Conservation (phyloP, 2,329 filamentous ascomycete species). For the Trichophyton schoenleinii region DNA sequence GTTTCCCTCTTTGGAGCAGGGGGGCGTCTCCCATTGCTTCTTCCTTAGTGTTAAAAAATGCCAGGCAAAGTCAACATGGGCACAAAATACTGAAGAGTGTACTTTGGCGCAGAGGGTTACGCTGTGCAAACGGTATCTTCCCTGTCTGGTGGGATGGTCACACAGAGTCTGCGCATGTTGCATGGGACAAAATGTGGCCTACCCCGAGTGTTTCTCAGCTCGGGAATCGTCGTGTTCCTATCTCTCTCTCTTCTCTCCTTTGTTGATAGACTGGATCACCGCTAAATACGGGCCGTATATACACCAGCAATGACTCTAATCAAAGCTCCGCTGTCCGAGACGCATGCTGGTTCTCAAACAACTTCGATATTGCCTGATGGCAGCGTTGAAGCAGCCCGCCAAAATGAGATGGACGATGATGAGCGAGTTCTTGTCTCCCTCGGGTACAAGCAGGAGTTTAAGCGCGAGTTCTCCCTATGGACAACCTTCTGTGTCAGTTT, state of each 20-base stretch:
- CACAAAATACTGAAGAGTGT: background rate
- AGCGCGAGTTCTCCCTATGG: conserved; percentile 60
- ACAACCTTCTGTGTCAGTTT: conserved; percentile 65
- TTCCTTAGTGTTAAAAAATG: background rate
- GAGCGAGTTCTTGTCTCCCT: conserved; percentile 32
- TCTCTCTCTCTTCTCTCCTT: background rate
- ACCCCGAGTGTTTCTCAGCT: background rate
- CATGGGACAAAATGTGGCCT: background rate
- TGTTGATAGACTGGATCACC: background rate
- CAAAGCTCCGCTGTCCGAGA: background rate
- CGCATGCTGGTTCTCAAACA: background rate
- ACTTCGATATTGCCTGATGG: background rate
- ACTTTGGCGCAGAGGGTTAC: background rate
- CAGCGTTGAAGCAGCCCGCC: background rate
- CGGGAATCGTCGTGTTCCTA: background rate
- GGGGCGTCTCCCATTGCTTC: background rate
- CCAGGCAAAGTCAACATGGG: background rate
- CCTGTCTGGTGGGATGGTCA: conserved; percentile 1
- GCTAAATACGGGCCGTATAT: too few species aligned
- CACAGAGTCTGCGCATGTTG: background rate
- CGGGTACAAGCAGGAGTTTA: conserved; percentile 50
- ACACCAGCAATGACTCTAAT: background rate
- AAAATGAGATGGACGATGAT: conserved; percentile 26
- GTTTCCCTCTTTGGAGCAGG: background rate
- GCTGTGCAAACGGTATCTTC: background rate